A percentile compares a stretch with the other conserved stretches of the same genome.
Evolutionary conservation across 768 basidiomycete species (phyloP).

Genomic region (Mycena polygramma): DNA sequence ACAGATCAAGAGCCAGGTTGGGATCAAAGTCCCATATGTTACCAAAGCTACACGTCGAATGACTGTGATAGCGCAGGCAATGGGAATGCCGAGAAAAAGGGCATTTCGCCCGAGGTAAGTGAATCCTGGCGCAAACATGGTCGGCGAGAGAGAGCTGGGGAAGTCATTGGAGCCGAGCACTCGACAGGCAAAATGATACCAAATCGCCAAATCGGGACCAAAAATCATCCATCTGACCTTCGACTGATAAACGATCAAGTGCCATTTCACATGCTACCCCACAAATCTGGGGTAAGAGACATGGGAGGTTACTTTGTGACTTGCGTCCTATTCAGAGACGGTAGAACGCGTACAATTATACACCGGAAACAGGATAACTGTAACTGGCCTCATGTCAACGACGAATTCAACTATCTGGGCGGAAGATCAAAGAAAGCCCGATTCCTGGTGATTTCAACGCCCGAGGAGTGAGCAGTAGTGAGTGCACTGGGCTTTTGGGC

Average conservation of each 20-base stretch:
- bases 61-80: constrained; percentile 31
- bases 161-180: too few relatives aligned
- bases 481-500: constrained; percentile 81
- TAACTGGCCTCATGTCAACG: too few relatives aligned
- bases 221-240: constrained; percentile 3
- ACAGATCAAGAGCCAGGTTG: constrained; percentile 54
- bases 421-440: constrained; percentile 20
- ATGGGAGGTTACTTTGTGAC: too few relatives aligned
- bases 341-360: too few relatives aligned
- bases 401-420: not conserved
- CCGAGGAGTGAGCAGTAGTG: constrained; percentile 74
- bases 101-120: constrained; percentile 47
- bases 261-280: not conserved
- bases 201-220: not conserved
- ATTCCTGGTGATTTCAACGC: constrained; percentile 69
- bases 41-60: constrained; percentile 36
- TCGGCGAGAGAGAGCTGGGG: not conserved
- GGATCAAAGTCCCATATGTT: constrained; percentile 42
- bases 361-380: too few relatives aligned
- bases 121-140: constrained; percentile 49
- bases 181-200: too few relatives aligned
- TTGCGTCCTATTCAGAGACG: too few relatives aligned
- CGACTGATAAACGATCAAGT: not conserved
- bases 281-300: too few relatives aligned
- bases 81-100: constrained; percentile 37